Evolutionary conservation across 208 protist species (phyloP), one percentile per base, ranked within the genome.

Genomic region (Crithidia sp.): DNA sequence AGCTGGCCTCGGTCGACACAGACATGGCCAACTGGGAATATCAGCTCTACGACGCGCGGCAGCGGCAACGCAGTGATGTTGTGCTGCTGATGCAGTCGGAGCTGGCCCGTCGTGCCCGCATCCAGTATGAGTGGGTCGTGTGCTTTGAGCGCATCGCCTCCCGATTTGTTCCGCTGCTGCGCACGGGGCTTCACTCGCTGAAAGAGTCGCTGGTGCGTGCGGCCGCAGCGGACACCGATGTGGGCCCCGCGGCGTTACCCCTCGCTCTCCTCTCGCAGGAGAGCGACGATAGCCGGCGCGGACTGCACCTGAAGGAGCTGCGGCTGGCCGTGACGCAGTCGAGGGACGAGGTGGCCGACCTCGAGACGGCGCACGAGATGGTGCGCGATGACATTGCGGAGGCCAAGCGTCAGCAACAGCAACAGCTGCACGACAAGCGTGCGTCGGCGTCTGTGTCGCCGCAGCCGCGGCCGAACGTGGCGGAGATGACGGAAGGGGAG

Each of bases 11-110:
- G 0, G 81, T 81, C 28, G 89, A 93, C 71, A 84, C 79, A 2
- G 81, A 88, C 36, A 61, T 96, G 19, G 91, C 91, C 3, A 78
- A 77, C 36, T 94, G 89, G 87, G 89, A 96, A 71, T 92, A 96
- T 52, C 81, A 86, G 54, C 79, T 96, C 10, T 85, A 88, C 58
- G 85, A 87, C 49, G 87, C 91, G 14, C 62, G 73, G 37, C 84
- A 89, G 53, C 54, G 77, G 17, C 72, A 87, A 50, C 73, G 89
- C 3, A 81, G 69, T 9, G 78, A 79, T 49, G 36, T 83, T 54
- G 86, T 84, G 19, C 49, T 94, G 44, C 74, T 96, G 19, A 9
- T 88, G 0, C 57, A 76, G 36, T 44, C 71, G 17, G 88, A 96
- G 79, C 45, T 71, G 36, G 70, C 77, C 4, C 73, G 67, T 7